A percentile compares a stretch with the other conserved stretches of the same genome.
Conservation (phyloP, 192 early-diverging fungal genomes). For the Haplosporangium gracile region DNA sequence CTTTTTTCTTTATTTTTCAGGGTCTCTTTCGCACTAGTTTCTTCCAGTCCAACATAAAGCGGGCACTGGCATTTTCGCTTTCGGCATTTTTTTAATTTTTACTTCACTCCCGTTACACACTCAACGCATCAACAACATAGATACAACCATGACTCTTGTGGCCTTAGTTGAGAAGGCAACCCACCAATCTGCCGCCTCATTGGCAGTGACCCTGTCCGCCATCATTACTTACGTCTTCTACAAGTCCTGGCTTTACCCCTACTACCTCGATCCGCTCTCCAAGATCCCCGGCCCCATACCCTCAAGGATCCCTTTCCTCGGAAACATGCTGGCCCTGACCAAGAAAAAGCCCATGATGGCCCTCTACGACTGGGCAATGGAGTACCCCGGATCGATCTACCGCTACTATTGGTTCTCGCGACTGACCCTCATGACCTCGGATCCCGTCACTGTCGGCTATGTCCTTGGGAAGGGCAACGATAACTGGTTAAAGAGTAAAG, state of each 20-base stretch:
- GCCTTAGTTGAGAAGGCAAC: constrained; percentile 18
- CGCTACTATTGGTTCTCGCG: constrained; percentile 53
- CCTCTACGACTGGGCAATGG: constrained; percentile 54
- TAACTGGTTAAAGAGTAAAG: constrained; percentile 55
- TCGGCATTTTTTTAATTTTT: neutral
- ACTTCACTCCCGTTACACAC: neutral
- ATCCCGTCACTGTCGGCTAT: constrained; percentile 47
- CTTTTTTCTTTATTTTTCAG: neutral
- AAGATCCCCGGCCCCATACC: constrained; percentile 24
- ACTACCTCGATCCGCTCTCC: constrained; percentile 34
- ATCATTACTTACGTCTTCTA: constrained; percentile 36
- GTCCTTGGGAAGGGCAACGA: constrained; percentile 51
- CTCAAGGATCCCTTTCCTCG: constrained; percentile 51
- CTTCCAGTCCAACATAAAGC: neutral
- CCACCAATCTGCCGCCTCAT: constrained; percentile 20
- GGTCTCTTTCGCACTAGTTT: neutral
- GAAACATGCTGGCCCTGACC: constrained; percentile 65
- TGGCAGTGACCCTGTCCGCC: constrained; percentile 20
- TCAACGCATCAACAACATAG: neutral
- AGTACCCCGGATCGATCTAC: constrained; percentile 44
- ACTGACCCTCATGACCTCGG: constrained; percentile 48
- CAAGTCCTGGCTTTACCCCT: constrained; percentile 40
- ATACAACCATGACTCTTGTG: constrained; percentile 16
- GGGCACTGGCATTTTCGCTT: neutral
- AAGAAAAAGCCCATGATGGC: constrained; percentile 47